phyloP scores from a whole-genome alignment of 202 grass and related monocot species.

The Carex arenaria region DNA sequence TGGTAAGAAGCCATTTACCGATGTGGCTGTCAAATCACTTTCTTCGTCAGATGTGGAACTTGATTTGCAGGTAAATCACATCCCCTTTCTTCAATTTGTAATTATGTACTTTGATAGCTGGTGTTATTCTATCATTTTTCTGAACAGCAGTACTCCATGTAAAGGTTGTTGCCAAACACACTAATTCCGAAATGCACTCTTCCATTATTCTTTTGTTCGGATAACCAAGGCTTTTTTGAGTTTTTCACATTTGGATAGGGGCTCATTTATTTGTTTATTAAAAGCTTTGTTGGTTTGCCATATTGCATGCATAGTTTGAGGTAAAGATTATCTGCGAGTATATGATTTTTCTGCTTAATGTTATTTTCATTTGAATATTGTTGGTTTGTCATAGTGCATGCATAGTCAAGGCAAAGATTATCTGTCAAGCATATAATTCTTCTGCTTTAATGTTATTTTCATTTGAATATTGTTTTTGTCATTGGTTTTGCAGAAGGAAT shows the following conservation, averaged over 20 bases:
- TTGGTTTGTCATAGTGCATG: background rate
- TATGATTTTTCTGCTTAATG: background rate
- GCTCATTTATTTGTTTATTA: background rate
- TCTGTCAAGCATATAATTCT: background rate
- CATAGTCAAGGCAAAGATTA: background rate
- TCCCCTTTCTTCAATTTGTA: background rate
- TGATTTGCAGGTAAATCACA: conserved; percentile 31
- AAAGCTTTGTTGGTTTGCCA: background rate
- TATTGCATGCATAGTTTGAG: background rate
- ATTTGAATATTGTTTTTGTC: conserved; percentile 1
- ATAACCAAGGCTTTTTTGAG: background rate
- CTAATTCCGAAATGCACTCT: background rate
- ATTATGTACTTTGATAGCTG: background rate
- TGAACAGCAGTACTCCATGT: background rate
- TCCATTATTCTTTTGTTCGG: background rate
- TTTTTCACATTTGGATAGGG: background rate
- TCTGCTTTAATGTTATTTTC: background rate
- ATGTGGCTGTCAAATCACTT: background rate
- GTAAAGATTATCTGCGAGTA: background rate
- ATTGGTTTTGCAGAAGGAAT: conserved; percentile 58
- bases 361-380: background rate
- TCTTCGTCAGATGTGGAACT: conserved; percentile 34
- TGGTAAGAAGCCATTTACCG: conserved; percentile 46
- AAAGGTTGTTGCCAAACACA: background rate
- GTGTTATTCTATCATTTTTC: background rate